Percentiles rank a stretch among this genome's conserved stretches.
phyloP scores from a whole-genome alignment of 2,329 filamentous ascomycete species.

The Teratosphaeria viscida region DNA sequence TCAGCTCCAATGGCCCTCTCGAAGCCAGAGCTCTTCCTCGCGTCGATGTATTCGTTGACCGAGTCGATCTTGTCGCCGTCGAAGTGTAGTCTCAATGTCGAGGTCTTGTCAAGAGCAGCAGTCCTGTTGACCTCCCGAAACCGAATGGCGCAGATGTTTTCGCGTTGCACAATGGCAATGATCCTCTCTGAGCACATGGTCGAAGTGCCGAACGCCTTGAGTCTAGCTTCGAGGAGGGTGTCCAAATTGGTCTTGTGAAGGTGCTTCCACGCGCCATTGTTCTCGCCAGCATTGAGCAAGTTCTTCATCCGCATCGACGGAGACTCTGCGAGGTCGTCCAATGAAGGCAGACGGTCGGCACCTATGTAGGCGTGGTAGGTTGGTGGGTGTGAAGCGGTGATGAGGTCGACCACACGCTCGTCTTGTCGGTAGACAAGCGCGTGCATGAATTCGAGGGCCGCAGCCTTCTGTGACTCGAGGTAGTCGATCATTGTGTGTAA shows the following conservation, averaged over 20 bases:
- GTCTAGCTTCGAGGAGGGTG: slow-evolving; percentile 3
- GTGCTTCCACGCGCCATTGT: slow-evolving; percentile 7
- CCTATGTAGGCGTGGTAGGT: slow-evolving; percentile 7
- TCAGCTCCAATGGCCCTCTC: slow-evolving; percentile 6
- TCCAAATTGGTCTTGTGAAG: slow-evolving; percentile 6
- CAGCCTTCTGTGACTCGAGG: slow-evolving; percentile 1
- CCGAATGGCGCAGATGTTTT: slow-evolving; percentile 7
- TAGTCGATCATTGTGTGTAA: not conserved
- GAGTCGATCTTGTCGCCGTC: slow-evolving; percentile 4
- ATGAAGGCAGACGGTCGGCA: slow-evolving; percentile 2
- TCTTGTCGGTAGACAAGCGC: slow-evolving; percentile 10
- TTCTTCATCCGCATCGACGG: slow-evolving; percentile 9
- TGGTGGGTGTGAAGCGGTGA: not conserved
- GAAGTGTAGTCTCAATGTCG: slow-evolving; percentile 6
- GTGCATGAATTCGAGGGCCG: slow-evolving; percentile 6
- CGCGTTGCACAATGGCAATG: slow-evolving; percentile 7
- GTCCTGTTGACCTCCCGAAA: slow-evolving; percentile 7
- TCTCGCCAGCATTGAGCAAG: slow-evolving; percentile 3
- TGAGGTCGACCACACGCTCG: slow-evolving; percentile 6
- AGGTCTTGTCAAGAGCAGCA: slow-evolving; percentile 7
- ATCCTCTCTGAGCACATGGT: slow-evolving; percentile 8
- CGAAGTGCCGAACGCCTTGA: slow-evolving; percentile 5
- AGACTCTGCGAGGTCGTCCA: slow-evolving; percentile 7
- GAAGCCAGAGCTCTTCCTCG: slow-evolving; percentile 6
- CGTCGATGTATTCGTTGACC: slow-evolving; percentile 8